Evolutionary conservation across 768 basidiomycete species (phyloP), one percentile per base, ranked within the genome.

Genomic region (Tephrocybe sp.): DNA sequence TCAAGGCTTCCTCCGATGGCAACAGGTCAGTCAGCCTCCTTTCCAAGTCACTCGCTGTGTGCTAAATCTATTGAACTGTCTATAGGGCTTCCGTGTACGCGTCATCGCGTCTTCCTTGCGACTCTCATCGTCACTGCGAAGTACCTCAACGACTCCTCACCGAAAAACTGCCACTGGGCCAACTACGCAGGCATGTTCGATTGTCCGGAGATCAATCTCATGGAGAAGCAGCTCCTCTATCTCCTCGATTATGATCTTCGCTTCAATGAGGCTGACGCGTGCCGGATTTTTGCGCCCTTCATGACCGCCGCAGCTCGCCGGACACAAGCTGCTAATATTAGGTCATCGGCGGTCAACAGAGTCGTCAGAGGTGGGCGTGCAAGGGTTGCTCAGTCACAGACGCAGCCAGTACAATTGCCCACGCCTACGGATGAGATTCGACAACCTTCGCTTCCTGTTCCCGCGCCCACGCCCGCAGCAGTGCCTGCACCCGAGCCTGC

Each of bases 171-270:
- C 65, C 90, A 97, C 73, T 99, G 95, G 95, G 80, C 86, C 48
- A 70, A 71, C 41, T 91, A 93, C 64, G 86, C 84, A 15, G 71
- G 74, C 36, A 60, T 89, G 55, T 94, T 91, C 71, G 83, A 88
- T 63, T 70, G 83, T 43, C 67, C 73, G 10, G 89, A 91, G 71
- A 84, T 97, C 67, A 97, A 94, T 68, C 77, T 94, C 53, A 98
- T 98, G 95, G 95, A 99, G 73, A 89, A 85, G 70, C 93, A 99
- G 70, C 81, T 99, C 23, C 83, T 99, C 46, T 87, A 80, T 66
- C 75, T 98, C 50, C 83, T 99, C 59, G 90, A 95, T 71, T 94
- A 89, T 65, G 86, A 97, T 66, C 82, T 99, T 49, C 84, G 91
- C 41, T 91, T 97, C 65, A 78, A 83, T 57, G 95, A 99, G 69